Base-by-base conservation (phyloP, 208 protist genomes). In the Leishmania arabica region DNA sequence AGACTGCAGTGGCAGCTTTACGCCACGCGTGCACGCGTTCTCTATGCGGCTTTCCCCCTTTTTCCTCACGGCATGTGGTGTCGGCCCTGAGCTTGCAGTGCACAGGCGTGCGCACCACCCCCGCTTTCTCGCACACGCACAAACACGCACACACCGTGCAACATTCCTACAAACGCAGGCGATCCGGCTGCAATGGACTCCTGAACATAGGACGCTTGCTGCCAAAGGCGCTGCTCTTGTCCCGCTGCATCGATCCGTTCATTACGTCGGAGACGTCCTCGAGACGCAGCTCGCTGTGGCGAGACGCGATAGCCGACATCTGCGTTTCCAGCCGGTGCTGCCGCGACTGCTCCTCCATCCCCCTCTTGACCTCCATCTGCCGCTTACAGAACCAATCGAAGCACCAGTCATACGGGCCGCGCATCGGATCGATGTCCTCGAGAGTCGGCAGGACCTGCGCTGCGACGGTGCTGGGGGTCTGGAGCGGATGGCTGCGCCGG, bases 361-460 rank as follows among this genome's bases (percentile, higher is more conserved):
- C 86, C 19, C 70, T 79, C 31, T 62, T 60, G 64, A 94, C 80
- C 86, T 97, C 94, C 65, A 68, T 54, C 81, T 78, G 54, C 1
- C 94, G 90, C 86, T 97, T 97, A 56, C 84, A 64, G 84, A 96
- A 91, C 94, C 94, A 97, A 64, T 97, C 94, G 84, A 94, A 97
- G 72, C 90, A 80, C 91, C 91, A 97, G 80, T 97, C 92, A 80
- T 96, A 96, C 49, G 78, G 78, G 53, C 85, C 87, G 24, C 79
- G 72, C 49, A 72, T 68, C 21, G 83, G 80, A 79, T 91, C 83
- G 7, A 79, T 58, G n/a, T 85, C 82, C 11, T 88, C 84, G 31
- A n/a, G 8, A 19, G 77, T 77, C n/a, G 69, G 7, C 17, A 62
- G 37, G 11, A 84, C 27, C 62, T 73, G 84, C n/a, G 78, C 82